Evolutionary conservation across 208 protist genomes (phyloP).

Genomic region (Wallacemonas sp.): DNA sequence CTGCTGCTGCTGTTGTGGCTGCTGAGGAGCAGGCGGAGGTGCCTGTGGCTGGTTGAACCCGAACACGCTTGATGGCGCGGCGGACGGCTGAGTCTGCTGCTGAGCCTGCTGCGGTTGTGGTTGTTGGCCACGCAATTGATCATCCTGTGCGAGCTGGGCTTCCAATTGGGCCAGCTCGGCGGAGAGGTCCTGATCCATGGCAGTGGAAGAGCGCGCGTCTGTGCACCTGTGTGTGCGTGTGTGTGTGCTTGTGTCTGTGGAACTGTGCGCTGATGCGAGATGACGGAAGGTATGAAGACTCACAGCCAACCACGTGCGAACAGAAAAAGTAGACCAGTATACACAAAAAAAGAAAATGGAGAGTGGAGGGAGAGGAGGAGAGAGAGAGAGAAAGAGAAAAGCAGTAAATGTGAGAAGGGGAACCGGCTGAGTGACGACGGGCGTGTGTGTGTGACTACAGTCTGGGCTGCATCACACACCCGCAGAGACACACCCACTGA

Average conservation of each 20-base stretch:
- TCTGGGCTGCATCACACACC: too few relatives aligned
- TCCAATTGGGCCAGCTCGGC: constrained; percentile 80
- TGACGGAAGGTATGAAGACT: not conserved
- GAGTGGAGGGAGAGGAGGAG: not conserved
- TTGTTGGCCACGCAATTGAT: constrained; percentile 47
- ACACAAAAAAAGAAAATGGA: constrained; percentile 9
- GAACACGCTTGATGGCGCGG: constrained; percentile 15
- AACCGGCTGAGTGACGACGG: too few relatives aligned
- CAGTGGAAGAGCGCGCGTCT: not conserved
- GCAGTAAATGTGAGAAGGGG: not conserved
- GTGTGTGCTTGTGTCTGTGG: too few relatives aligned
- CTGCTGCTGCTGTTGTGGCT: constrained; percentile 11
- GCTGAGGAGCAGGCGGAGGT: too few relatives aligned
- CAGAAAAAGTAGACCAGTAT: constrained; percentile 4
- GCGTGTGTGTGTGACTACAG: too few relatives aligned
- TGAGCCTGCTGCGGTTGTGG: constrained; percentile 20
- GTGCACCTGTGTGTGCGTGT: not conserved
- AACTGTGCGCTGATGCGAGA: not conserved
- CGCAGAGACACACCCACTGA: too few relatives aligned
- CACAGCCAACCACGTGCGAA: not conserved
- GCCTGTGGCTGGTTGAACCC: constrained; percentile 2
- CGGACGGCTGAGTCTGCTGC: too few relatives aligned
- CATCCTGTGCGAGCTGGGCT: constrained; percentile 66
- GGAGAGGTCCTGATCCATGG: constrained; percentile 71
- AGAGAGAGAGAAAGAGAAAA: not conserved